These are phyloP conservation scores for Ceriops decandra DNA, from an alignment of 345 rosid species.

Conservation along the genomic window DNA sequence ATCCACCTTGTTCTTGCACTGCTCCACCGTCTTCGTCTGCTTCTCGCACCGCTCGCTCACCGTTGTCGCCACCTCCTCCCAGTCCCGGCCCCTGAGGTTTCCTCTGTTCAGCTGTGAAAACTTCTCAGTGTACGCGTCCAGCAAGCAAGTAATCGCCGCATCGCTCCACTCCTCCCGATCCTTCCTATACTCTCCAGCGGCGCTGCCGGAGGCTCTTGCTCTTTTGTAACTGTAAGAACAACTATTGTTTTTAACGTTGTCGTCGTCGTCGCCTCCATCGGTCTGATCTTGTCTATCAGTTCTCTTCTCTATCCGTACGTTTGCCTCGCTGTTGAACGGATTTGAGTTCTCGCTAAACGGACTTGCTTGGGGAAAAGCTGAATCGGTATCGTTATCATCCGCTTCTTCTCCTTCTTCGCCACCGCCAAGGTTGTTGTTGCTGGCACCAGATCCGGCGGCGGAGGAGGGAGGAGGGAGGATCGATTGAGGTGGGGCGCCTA, in stretches of 20 bases:
- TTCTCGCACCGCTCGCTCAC: constrained; percentile 3
- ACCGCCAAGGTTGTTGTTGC: constrained; percentile 22
- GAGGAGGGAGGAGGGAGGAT: constrained; percentile 32
- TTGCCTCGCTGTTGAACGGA: constrained; percentile 31
- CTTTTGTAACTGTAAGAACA: constrained; percentile 44
- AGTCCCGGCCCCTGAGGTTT: not conserved
- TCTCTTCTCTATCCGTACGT: constrained; percentile 52
- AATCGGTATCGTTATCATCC: constrained; percentile 42
- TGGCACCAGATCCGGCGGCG: constrained; percentile 21
- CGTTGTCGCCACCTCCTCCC: constrained; percentile 3
- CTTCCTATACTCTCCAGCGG: constrained; percentile 16
- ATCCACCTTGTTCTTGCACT: constrained; percentile 7
- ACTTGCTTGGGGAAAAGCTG: constrained; percentile 51
- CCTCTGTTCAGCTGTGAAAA: constrained; percentile 3
- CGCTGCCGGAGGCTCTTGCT: constrained; percentile 36
- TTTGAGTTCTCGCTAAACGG: constrained; percentile 38
- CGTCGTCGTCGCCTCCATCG: constrained; percentile 41
- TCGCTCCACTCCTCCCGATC: constrained; percentile 6
- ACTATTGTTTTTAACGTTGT: not conserved
- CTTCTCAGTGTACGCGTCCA: not conserved
- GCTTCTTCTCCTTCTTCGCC: constrained; percentile 15
- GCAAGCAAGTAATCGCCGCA: constrained; percentile 1
- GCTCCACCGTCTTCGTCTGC: constrained; percentile 4
- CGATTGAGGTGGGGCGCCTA: constrained; percentile 39
- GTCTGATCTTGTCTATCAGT: constrained; percentile 50